Base-by-base conservation (phyloP, 306 rosid genomes). In the Begonia loranthoides region DNA sequence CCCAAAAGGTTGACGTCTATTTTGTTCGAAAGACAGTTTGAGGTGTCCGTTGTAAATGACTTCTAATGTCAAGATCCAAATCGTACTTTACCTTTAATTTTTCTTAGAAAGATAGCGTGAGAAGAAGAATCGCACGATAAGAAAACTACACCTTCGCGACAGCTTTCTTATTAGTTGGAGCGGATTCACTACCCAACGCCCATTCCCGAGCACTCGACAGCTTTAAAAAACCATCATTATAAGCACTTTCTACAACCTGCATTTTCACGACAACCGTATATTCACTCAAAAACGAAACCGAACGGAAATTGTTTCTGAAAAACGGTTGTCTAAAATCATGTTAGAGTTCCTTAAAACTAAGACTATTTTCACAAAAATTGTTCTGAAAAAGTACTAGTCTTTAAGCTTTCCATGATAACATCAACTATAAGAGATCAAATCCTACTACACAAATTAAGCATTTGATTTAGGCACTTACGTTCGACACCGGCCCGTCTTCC, bases 171-270 rank as follows among this genome's bases (percentile, higher is more conserved):
- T 84, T 89, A 41, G 46, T 36, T 43, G 93, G 97, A 41, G 87
- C 82, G 61, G 82, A 63, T 50, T 53, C 66, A 50, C 76, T 82
- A 17, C 97, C 97, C 57, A 65, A 62, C 49, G 84, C 15, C 97
- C 97, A 84, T 57, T 79, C 82, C 17, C 62, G 70, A 58, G 95
- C 76, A 17, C 58, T 68, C 33, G 89, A 44, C 58, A 89, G 79
- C 68, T 89, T 89, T 77, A 84, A 67, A 76, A 81, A 81, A 13
- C 95, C 95, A 47, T 68, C 78, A 48, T 64, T 78, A 4, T 49
- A 68, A 50, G 56, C 57, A 24, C 58, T 60, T 66, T 62, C 76
- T 22, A 36, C 60, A 63, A 56, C 77, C 97, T 89, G 57, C 60
- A 62, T 61, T 65, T 13, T 46, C 51, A 17, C 40, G 63, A 52